phyloP scores from a whole-genome alignment of 1,284 basidiomycete genomes.

The Xerocomus nothofagi region DNA sequence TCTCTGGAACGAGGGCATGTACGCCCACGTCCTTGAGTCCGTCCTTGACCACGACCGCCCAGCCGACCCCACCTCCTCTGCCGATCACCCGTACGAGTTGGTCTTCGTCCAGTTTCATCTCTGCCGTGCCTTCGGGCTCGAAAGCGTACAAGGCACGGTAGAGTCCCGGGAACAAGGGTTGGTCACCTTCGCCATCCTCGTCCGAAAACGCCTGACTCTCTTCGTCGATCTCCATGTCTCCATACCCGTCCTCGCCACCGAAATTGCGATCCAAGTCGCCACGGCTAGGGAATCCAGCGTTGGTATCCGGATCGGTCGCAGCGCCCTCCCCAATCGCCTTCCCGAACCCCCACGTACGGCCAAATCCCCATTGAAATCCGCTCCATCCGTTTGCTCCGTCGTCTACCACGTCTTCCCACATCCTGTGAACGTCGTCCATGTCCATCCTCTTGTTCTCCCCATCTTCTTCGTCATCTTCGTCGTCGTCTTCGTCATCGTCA shows the following conservation, averaged over 20 bases:
- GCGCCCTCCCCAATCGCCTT: conserved; percentile 15
- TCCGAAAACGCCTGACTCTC: conserved; percentile 20
- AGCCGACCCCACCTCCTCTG: conserved; percentile 70
- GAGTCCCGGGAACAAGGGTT: conserved; percentile 56
- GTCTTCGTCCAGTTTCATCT: conserved; percentile 73
- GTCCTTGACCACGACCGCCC: conserved; percentile 61
- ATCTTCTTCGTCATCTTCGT: conserved; percentile 2
- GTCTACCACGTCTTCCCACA: conserved; percentile 25
- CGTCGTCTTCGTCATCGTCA: conserved; percentile 4
- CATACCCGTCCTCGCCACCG: conserved; percentile 38
- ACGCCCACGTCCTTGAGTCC: conserved; percentile 39
- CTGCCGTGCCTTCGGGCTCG: conserved; percentile 69
- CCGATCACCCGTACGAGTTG: conserved; percentile 68
- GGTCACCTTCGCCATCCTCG: conserved; percentile 33
- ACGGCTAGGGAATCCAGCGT: conserved; percentile 38
- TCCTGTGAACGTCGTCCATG: neutral
- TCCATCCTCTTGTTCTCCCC: neutral
- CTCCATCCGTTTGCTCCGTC: conserved; percentile 40
- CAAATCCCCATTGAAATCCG: conserved; percentile 43
- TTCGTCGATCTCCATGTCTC: conserved; percentile 23
- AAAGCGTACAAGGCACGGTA: conserved; percentile 74
- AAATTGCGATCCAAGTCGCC: conserved; percentile 54
- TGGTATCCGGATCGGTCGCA: neutral
- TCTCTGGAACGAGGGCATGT: conserved; percentile 68
- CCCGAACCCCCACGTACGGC: conserved; percentile 33